Evolutionary conservation across 306 rosid species (phyloP).

Genomic region (Rosa multiflora): DNA sequence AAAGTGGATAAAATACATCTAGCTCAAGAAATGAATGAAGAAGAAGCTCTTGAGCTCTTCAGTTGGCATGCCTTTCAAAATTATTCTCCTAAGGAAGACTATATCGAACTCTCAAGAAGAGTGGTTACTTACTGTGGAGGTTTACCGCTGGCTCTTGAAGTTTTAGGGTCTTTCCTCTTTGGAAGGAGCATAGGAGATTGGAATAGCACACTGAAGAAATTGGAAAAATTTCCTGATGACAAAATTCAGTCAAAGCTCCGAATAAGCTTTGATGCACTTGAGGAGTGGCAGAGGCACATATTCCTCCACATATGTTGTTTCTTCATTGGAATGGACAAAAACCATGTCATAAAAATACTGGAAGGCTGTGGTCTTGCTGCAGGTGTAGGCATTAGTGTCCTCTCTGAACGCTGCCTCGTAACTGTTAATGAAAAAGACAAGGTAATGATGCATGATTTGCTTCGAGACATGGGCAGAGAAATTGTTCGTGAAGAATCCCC

Average conservation of each 20-base stretch:
- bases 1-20: not conserved
- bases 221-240: not conserved
- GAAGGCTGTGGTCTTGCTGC: too few species aligned
- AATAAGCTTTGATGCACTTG: not conserved
- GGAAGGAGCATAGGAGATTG: not conserved
- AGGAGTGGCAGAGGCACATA: not conserved
- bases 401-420: too few species aligned
- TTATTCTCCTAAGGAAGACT: not conserved
- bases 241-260: not conserved
- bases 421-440: too few species aligned
- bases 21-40: not conserved
- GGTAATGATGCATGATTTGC: too few species aligned
- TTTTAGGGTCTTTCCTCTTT: not conserved
- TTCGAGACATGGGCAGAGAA: too few species aligned
- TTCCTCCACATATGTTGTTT: not conserved
- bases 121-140: not conserved
- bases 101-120: not conserved
- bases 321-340: too few species aligned
- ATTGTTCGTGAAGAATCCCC: too few species aligned
- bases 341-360: too few species aligned
- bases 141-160: not conserved
- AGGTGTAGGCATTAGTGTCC: too few species aligned
- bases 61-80: constrained; percentile 37
- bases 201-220: not conserved
- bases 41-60: constrained; percentile 24